Evolutionary conservation across 2,329 filamentous ascomycete species (phyloP).

Genomic region (Colletotrichum ledebouriae): DNA sequence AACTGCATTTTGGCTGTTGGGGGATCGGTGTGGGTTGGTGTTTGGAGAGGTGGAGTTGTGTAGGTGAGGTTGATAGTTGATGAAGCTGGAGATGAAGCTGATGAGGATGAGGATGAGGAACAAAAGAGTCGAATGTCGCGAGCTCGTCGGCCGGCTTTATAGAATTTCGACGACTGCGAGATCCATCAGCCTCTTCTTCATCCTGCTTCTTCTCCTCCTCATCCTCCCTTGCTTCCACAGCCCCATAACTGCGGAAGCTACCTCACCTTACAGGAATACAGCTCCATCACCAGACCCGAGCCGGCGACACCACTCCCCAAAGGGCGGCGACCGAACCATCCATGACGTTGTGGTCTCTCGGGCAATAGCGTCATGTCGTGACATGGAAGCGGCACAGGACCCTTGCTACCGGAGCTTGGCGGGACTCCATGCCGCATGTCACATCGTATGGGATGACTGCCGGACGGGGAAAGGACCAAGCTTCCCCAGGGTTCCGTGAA

Average conservation of each 20-base stretch:
- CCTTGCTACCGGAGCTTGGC: constrained; percentile 29
- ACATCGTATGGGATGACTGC: constrained; percentile 37
- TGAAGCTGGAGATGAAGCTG: constrained; percentile 35
- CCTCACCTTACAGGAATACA: not conserved
- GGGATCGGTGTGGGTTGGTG: constrained; percentile 52
- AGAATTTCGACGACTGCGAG: constrained; percentile 3
- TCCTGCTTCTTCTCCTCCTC: constrained; percentile 4
- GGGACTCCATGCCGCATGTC: constrained; percentile 30
- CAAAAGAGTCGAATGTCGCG: constrained; percentile 1
- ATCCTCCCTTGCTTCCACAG: not conserved
- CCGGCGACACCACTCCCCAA: not conserved
- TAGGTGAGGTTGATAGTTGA: constrained; percentile 15
- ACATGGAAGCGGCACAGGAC: constrained; percentile 26
- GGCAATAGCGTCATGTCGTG: constrained; percentile 60
- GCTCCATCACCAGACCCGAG: constrained; percentile 34
- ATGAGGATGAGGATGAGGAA: constrained; percentile 27
- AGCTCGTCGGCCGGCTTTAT: constrained; percentile 25
- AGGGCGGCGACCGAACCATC: constrained; percentile 57
- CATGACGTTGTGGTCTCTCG: constrained; percentile 75
- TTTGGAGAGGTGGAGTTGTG: not conserved
- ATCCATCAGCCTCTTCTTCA: constrained; percentile 20
- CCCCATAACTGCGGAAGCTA: constrained; percentile 2
- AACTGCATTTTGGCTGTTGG: constrained; percentile 58
- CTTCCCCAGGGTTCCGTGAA: constrained; percentile 23
- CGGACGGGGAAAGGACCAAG: constrained; percentile 14